Evolutionary conservation across 169 alveolate species (phyloP), one percentile per base, ranked within the genome.

Genomic region (Eimeria zaria): DNA sequence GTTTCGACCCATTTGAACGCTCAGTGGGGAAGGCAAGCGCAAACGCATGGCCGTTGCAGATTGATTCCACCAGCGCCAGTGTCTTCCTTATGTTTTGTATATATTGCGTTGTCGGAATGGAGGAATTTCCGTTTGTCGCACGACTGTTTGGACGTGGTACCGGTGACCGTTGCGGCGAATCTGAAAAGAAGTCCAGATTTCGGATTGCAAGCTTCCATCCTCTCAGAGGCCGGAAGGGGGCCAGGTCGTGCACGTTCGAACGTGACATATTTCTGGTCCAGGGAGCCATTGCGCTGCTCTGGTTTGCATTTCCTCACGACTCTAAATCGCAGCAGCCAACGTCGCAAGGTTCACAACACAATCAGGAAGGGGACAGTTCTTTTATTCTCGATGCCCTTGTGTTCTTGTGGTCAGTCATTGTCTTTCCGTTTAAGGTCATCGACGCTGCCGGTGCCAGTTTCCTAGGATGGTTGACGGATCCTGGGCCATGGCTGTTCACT

Each of bases 171-270:
- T 33, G 18, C 62, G 27, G 58, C 81, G 80, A 11, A 27, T 36
- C 80, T 41, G 51, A 12, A 62, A 76, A 62, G 30, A 36, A 39
- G 60, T 16, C 44, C 78, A 87, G 93, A 64, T 87, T 87, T 48
- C 93, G 53, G 48, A 44, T 62, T 27, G 74, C 71, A 24, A 44
- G 93, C 93, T 87, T 87, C 33, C 81, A 87, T 24, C 93, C 83
- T 14, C 93, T 39, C 51, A 60, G 53, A n/a, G 81, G 62, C 39
- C 36, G n/a, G 30, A 41, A 44, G 93, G 62, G 44, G 73, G 74
- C 51, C 11, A 87, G 93, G 67, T 22, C 80, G 62, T 87, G 83
- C 81, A 87, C 67, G 9, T 5, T 87, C 22, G 93, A 87, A 71
- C 78, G 93, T 1, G 62, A 3, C 11, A 18, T 62, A 3, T 41